Evolutionary conservation across 108 stramenopile genomes (phyloP), one percentile per base, ranked within the genome.

Genomic region (Discostella stelligeroides): DNA sequence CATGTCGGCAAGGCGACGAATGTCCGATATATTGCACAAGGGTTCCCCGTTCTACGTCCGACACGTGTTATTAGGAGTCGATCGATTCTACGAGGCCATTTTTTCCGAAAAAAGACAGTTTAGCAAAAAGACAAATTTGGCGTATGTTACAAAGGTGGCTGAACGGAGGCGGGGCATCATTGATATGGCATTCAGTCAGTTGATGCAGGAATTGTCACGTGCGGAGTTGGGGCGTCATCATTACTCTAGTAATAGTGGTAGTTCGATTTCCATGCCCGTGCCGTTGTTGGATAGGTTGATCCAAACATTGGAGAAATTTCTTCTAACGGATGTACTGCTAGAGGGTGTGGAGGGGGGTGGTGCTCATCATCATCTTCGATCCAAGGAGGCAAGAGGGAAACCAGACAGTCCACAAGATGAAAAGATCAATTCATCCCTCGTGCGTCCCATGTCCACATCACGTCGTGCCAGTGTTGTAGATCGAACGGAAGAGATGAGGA

Each of bases 51-150:
- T 58, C 1, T 58, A 37, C 29, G 41, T 80, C 0, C 45, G 66
- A 15, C 12, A 5, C 25, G 61, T 63, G 17, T 23, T 80, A 0
- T 60, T 62, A 24, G 71, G 71, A 1, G 66, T 72, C 23, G 71
- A 72, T 59, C 60, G 67, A 30, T 80, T 80, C 47, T 80, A 67
- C 27, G 79, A 72, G 17, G 34, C 14, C 5, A 72, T 80, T 12
- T 68, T 47, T 39, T 49, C 71, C 4, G 71, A 68, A 42, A 80
- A 80, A 20, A 43, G 79, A 13, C 79, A 72, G 28, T 72, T 68
- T 41, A 61, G 70, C 9, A 41, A 47, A 37, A 80, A 72, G 57
- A 67, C 66, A 4, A 80, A 57, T 48, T 68, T 55, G 47, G 51
- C 40, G 5, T 34, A 68, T 23, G 79, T 80, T 4, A 43, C 62